A percentile compares a stretch with the other conserved stretches of the same genome.
These are phyloP conservation scores for Melanogaster broomeanus DNA, from an alignment of 768 basidiomycete species.

Conservation along the genomic window DNA sequence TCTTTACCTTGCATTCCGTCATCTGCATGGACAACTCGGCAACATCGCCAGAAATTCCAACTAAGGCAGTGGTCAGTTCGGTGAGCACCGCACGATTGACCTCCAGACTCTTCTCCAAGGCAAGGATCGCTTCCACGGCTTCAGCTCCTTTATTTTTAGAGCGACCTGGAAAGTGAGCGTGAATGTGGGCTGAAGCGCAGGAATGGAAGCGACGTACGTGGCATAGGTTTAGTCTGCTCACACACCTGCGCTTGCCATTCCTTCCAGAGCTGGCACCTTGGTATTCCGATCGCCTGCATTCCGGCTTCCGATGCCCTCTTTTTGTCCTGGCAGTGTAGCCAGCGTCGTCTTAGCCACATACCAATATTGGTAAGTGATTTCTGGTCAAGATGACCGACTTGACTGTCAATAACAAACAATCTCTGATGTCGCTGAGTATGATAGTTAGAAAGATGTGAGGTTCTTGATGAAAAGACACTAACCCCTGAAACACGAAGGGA, in stretches of 20 bases:
- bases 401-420: conserved; percentile 26
- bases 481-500: conserved; percentile 19
- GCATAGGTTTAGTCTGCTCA: conserved; percentile 17
- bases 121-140: no score
- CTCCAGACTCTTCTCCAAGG: no score
- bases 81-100: no score
- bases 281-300: no score
- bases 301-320: conserved; percentile 2
- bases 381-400: conserved; percentile 19
- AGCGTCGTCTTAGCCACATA: conserved; percentile 9
- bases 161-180: no score
- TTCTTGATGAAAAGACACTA: conserved; percentile 1
- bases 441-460: neutral
- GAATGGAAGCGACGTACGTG: neutral
- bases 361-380: conserved; percentile 13
- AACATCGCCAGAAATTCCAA: no score
- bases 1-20: no score
- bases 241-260: conserved; percentile 13
- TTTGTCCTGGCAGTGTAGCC: conserved; percentile 9
- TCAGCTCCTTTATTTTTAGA: no score
- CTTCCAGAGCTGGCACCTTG: no score
- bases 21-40: no score
- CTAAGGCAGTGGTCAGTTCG: no score
- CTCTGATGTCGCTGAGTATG: conserved; percentile 24
- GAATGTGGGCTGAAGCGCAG: no score